Evolutionary conservation across 345 rosid genomes (phyloP), one percentile per base, ranked within the genome.

Genomic region (Boechera divaricarpa): DNA sequence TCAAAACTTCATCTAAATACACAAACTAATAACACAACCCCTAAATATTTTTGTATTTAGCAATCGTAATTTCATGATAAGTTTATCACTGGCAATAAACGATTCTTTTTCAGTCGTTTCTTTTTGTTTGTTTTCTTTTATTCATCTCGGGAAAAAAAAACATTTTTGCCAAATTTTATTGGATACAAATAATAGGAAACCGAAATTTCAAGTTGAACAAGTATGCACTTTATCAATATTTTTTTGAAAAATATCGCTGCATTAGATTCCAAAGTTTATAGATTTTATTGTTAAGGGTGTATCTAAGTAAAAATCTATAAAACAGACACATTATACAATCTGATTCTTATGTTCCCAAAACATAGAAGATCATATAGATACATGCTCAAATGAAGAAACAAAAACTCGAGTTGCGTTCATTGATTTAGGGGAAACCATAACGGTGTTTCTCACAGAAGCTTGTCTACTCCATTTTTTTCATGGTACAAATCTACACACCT

Each of bases 401-500:
- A 26, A 57, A 57, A 29, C 62, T 36, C 67, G 10, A 61, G 47
- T 52, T 42, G 49, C 57, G 11, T 62, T 69, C 56, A 72, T 7
- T 62, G 58, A 45, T 54, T 62, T 42, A 7, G 45, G 28, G 38
- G 51, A 76, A 49, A 69, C 42, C 55, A 69, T 76, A n/a, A 28
- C 70, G 48, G 9, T 62, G 59, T 58, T 35, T 58, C 4, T 31
- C 74, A 44, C 44, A 71, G 9, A 47, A 59, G 48, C 67, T 24
- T 75, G 26, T 65, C 18, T 54, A 54, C 74, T 61, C 63, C 79
- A 63, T 44, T 51, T 60, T 51, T 41, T 63, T 41, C 33, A 65
- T 78, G 73, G 63, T 71, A 78, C 81, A 78, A 58, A 72, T 58
- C 81, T 58, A 71, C 70, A 53, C 67, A 67, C 53, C 78, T 67